Base-by-base conservation (phyloP, 1,284 basidiomycete species). In the Kalmanozyma brasiliensis region DNA sequence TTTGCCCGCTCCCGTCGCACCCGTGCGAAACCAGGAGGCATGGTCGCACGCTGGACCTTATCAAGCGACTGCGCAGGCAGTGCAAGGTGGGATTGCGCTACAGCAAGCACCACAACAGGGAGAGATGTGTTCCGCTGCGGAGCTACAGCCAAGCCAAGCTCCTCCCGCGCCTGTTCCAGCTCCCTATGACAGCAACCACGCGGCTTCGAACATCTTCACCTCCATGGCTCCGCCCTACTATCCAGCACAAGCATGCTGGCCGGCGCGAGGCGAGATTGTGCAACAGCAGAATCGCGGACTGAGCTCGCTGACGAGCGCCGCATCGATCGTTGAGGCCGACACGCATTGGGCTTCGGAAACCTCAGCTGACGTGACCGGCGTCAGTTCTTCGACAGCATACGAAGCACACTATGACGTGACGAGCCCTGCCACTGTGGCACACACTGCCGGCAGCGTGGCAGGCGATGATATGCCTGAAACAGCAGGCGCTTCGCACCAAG, bases 221-320 rank as follows among this genome's bases (percentile, higher is more conserved):
- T 51, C 55, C 8, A 55, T 59, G 47, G 49, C 51, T 8, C 56
- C 51, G 16, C 51, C 52, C 9, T 36, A 58, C 26, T 65, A 65
- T 40, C 62, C 62, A 6, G 62, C 62, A 10, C 62, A 53, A 13
- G 62, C 51, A 3, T 55, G 59, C 43, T 65, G 47, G 37, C 56
- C 46, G 4, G 53, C 56, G 16, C 46, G 62, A 9, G 43, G 26
- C 14, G 41, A 55, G 16, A n/a, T 24, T 9, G 16, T 36, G 22
- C 62, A 53, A 41, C 51, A 52, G 17, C 55, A 65, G 13, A 37
- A 44, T 29, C 45, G 42, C 17, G 56, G 51, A 3, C 17, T 59
- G 26, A 59, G 43, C 38, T 46, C 51, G 9, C 62, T 59, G 4
- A 53, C 62, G 1, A 59, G 30, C 19, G 62, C 56, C 26, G 56